These are phyloP conservation scores for Aspergillus persii DNA, from an alignment of 2,329 filamentous ascomycete genomes.

Conservation along the genomic window DNA sequence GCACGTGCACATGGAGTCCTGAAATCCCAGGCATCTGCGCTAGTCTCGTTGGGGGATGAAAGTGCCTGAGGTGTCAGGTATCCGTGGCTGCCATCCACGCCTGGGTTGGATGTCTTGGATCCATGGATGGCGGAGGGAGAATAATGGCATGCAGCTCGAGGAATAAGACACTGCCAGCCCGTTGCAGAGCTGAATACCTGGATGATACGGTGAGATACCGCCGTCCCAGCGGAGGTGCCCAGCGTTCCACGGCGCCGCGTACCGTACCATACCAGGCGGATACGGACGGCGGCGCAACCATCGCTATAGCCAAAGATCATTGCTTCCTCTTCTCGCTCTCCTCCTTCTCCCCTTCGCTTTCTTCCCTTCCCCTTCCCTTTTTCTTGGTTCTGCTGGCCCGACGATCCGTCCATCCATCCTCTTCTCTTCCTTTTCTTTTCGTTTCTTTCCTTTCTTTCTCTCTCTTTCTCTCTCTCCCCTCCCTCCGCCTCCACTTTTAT, in stretches of 20 bases:
- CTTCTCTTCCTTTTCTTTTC: neutral
- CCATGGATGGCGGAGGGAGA: too few relatives aligned
- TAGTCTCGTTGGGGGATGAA: neutral
- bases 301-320: constrained; percentile 6
- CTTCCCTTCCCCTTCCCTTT: neutral
- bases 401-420: constrained; percentile 1
- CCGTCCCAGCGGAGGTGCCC: too few relatives aligned
- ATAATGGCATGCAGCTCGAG: too few relatives aligned
- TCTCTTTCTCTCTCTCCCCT: neutral
- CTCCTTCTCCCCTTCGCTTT: neutral
- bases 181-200: neutral
- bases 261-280: neutral
- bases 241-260: neutral
- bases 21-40: neutral
- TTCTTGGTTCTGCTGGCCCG: neutral
- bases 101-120: too few relatives aligned
- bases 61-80: neutral
- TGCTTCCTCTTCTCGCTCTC: constrained; percentile 3
- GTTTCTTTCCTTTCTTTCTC: neutral
- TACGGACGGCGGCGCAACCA: constrained; percentile 2
- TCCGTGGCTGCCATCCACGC: too few relatives aligned
- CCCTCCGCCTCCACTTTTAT: neutral
- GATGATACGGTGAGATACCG: neutral
- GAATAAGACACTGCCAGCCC: too few relatives aligned
- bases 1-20: too few relatives aligned